A percentile compares a stretch with the other conserved stretches of the same genome.
These are phyloP conservation scores for Debaryomyces sp. DNA, from an alignment of 1,139 yeast genomes.

Conservation along the genomic window DNA sequence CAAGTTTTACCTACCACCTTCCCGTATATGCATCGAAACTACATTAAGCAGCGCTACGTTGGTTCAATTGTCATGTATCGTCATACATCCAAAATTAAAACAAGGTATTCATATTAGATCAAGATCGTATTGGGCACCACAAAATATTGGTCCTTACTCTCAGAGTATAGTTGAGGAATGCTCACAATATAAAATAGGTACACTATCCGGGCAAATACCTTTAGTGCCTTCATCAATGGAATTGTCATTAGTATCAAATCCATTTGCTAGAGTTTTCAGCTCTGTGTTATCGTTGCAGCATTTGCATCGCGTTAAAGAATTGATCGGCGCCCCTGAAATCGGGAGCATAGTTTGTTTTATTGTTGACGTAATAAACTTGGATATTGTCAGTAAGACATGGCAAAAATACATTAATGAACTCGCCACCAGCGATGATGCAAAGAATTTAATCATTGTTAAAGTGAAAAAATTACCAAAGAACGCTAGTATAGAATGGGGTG, in stretches of 20 bases:
- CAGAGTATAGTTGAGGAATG: slow-evolving; percentile 64
- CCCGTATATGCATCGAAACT: slow-evolving; percentile 82
- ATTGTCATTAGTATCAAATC: slow-evolving; percentile 23
- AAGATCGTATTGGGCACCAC: slow-evolving; percentile 96
- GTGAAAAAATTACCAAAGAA: slow-evolving; percentile 67
- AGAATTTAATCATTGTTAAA: slow-evolving; percentile 52
- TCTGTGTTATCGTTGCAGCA: slow-evolving; percentile 74
- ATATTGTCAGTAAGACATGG: slow-evolving; percentile 43
- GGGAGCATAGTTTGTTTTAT: slow-evolving; percentile 59
- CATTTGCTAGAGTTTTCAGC: slow-evolving; percentile 20
- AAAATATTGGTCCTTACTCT: slow-evolving; percentile 96
- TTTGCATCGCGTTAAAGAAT: slow-evolving; percentile 60
- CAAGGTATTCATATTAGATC: slow-evolving; percentile 88
- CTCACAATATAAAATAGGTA: slow-evolving; percentile 46
- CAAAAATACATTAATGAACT: slow-evolving; percentile 27
- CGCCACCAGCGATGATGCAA: slow-evolving; percentile 16
- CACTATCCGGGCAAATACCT: slow-evolving; percentile 93
- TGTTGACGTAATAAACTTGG: slow-evolving; percentile 31
- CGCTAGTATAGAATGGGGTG: slow-evolving; percentile 83
- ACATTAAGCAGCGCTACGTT: slow-evolving; percentile 35
- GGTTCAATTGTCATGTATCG: slow-evolving; percentile 63
- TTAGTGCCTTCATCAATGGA: slow-evolving; percentile 73
- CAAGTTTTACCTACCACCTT: slow-evolving; percentile 71
- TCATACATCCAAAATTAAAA: slow-evolving; percentile 38
- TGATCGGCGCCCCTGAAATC: slow-evolving; percentile 49